phyloP scores from a whole-genome alignment of 345 rosid genomes.

The Melaleuca alternifolia region DNA sequence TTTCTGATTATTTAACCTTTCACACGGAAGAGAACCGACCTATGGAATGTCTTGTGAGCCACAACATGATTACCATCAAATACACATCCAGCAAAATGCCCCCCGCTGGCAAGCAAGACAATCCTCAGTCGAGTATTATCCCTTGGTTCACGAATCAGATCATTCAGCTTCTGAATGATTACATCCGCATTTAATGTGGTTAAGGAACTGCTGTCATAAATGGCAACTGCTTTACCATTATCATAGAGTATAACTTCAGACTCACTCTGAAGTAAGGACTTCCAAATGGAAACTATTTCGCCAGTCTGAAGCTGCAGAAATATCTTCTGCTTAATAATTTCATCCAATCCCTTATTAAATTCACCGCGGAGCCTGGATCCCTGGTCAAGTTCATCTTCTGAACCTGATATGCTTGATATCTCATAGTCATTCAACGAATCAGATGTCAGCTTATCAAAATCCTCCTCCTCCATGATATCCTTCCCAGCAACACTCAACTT shows the following conservation, averaged over 20 bases:
- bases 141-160: slow-evolving; percentile 28
- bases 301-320: slow-evolving; percentile 56
- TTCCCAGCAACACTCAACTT: slow-evolving; percentile 83
- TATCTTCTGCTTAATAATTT: slow-evolving; percentile 43
- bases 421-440: slow-evolving; percentile 73
- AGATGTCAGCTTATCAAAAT: slow-evolving; percentile 64
- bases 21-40: slow-evolving; percentile 24
- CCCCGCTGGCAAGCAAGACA: slow-evolving; percentile 85
- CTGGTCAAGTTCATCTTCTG: slow-evolving; percentile 76
- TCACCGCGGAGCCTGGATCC: slow-evolving; percentile 12
- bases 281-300: slow-evolving; percentile 73
- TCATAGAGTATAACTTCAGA: slow-evolving; percentile 37
- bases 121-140: slow-evolving; percentile 35
- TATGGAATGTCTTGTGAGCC: slow-evolving; percentile 90
- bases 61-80: slow-evolving; percentile 66
- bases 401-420: slow-evolving; percentile 89
- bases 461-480: slow-evolving; percentile 65
- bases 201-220: neutral
- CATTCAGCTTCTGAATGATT: slow-evolving; percentile 52
- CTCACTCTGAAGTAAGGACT: slow-evolving; percentile 52
- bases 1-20: neutral
- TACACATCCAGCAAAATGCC: slow-evolving; percentile 84
- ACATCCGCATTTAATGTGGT: slow-evolving; percentile 27
- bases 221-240: slow-evolving; percentile 15
- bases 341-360: slow-evolving; percentile 17